These are phyloP conservation scores for Omphalotus olearius DNA, from an alignment of 1,284 basidiomycete genomes.

Conservation along the genomic window DNA sequence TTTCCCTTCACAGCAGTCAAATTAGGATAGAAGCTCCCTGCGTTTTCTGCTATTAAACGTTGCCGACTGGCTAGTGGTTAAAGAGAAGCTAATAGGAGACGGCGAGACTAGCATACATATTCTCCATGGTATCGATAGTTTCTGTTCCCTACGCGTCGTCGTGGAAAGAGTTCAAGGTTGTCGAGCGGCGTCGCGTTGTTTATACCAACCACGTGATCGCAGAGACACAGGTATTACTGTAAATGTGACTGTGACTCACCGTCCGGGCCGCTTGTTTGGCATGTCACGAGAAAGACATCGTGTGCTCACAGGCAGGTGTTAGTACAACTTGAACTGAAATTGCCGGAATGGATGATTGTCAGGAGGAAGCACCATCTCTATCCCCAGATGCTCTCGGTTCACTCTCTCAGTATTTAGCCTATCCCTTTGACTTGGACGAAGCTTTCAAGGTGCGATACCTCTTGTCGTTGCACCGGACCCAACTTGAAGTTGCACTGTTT, in stretches of 20 bases:
- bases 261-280: too few species aligned
- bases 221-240: too few species aligned
- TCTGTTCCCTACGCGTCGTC: too few species aligned
- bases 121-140: conserved; percentile 10
- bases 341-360: too few species aligned
- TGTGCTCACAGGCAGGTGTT: too few species aligned
- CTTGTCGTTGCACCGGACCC: neutral
- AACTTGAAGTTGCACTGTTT: neutral
- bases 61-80: conserved; percentile 9
- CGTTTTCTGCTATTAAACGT: conserved; percentile 13
- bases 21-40: conserved; percentile 8
- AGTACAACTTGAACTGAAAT: too few species aligned
- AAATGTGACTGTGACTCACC: too few species aligned
- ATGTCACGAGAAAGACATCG: too few species aligned
- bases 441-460: conserved; percentile 47
- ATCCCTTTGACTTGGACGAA: conserved; percentile 53
- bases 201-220: too few species aligned
- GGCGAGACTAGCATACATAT: conserved; percentile 6
- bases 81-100: neutral
- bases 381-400: neutral
- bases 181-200: too few species aligned
- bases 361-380: too few species aligned
- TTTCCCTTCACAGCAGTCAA: neutral
- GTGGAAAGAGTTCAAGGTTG: too few species aligned
- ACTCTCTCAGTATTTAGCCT: conserved; percentile 21